Conservation (phyloP, 768 basidiomycete species). For the Tephrocybe sp. region DNA sequence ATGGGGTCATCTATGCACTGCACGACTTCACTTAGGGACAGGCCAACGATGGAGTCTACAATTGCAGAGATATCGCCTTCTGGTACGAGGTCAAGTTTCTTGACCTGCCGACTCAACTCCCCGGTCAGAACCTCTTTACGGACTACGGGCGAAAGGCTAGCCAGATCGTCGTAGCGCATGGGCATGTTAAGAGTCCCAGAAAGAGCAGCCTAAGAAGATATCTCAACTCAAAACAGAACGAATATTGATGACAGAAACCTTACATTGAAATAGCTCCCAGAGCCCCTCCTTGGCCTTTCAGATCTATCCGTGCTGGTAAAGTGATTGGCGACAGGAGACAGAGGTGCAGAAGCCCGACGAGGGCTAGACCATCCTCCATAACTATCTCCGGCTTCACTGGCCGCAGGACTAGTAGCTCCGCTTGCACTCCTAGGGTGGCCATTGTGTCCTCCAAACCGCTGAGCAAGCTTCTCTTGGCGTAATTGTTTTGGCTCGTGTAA, state of each 20-base stretch:
- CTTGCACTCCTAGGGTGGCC: conserved; percentile 78
- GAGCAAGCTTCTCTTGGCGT: conserved; percentile 86
- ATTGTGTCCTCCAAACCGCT: conserved; percentile 69
- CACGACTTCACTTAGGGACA: conserved; percentile 76
- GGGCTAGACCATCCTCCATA: conserved; percentile 75
- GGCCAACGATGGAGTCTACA: conserved; percentile 67
- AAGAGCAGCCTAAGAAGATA: conserved; percentile 62
- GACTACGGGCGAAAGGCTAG: conserved; percentile 81
- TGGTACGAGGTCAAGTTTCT: conserved; percentile 49
- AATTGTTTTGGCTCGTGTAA: conserved; percentile 90
- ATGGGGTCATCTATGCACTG: conserved; percentile 68
- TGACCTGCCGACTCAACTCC: conserved; percentile 75
- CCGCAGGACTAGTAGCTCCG: conserved; percentile 83
- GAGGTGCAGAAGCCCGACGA: conserved; percentile 30
- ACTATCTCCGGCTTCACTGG: conserved; percentile 78
- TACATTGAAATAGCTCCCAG: conserved; percentile 86
- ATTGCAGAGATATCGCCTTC: conserved; percentile 56
- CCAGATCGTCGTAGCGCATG: conserved; percentile 85
- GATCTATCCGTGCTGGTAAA: conserved; percentile 43
- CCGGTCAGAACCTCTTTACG: conserved; percentile 84
- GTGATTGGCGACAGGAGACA: conserved; percentile 31
- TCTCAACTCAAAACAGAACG: neutral
- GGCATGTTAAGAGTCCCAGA: conserved; percentile 77
- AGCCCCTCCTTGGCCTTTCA: conserved; percentile 71
- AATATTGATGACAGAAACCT: conserved; percentile 18